These are phyloP conservation scores for Globisporangium nodosum DNA, from an alignment of 352 stramenopile species.

Conservation along the genomic window DNA sequence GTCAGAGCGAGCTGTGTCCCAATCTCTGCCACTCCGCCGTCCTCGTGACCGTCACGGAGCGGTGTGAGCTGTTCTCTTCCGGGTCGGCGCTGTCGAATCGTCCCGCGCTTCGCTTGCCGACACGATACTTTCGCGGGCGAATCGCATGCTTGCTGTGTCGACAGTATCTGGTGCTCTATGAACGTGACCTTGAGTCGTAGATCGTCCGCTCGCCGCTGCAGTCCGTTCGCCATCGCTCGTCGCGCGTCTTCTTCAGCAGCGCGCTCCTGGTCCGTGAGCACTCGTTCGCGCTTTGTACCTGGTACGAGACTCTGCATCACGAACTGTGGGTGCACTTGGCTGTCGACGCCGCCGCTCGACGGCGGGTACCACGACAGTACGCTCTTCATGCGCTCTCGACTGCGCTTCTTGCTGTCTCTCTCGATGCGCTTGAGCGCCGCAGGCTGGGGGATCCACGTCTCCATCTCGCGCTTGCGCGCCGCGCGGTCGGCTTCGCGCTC, in stretches of 20 bases:
- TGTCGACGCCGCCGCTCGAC: constrained; percentile 5
- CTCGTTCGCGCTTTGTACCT: not conserved
- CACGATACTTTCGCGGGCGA: not conserved
- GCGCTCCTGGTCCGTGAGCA: constrained; percentile 18
- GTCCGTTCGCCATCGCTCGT: constrained; percentile 4
- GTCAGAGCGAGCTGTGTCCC: not conserved
- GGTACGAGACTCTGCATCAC: not conserved
- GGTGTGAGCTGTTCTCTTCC: constrained; percentile 12
- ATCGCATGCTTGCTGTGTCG: not conserved
- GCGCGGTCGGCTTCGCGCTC: constrained; percentile 49
- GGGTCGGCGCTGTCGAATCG: constrained; percentile 14
- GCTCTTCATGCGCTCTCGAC: constrained; percentile 28
- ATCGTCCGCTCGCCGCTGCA: constrained; percentile 19
- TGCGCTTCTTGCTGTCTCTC: constrained; percentile 28
- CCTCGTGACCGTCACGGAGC: not conserved
- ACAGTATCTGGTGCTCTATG: constrained; percentile 19
- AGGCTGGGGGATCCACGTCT: constrained; percentile 37
- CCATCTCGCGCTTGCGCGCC: constrained; percentile 42
- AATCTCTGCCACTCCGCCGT: not conserved
- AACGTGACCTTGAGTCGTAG: constrained; percentile 30
- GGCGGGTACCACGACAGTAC: constrained; percentile 52
- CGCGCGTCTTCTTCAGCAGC: constrained; percentile 5
- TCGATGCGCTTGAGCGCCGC: constrained; percentile 31
- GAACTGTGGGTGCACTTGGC: constrained; percentile 43
- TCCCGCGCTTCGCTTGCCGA: constrained; percentile 13